Percentiles rank a stretch among this genome's conserved stretches.
phyloP scores from a whole-genome alignment of 2,329 filamentous ascomycete genomes.

The Epichloe festucae region DNA sequence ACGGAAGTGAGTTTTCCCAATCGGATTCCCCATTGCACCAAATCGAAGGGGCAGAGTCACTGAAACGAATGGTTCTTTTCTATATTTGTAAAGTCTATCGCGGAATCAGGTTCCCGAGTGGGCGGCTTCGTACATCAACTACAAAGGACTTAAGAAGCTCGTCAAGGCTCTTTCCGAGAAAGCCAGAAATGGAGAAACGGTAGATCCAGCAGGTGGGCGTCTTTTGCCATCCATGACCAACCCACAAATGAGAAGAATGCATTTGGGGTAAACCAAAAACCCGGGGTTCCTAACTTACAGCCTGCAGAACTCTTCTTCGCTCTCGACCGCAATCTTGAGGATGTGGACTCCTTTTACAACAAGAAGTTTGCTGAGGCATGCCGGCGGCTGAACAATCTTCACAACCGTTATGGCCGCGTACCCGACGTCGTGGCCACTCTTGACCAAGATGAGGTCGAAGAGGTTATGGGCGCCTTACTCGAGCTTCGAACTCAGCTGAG shows the following conservation, averaged over 20 bases:
- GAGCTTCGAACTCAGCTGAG: constrained; percentile 78
- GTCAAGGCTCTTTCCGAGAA: constrained; percentile 67
- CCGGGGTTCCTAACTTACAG: constrained; percentile 19
- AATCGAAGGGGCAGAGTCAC: constrained; percentile 4
- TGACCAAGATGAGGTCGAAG: constrained; percentile 80
- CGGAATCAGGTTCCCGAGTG: constrained; percentile 81
- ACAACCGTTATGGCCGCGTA: constrained; percentile 72
- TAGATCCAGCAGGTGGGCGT: constrained; percentile 79
- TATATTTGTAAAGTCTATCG: constrained; percentile 41
- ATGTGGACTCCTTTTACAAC: constrained; percentile 94
- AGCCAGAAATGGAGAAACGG: constrained; percentile 54
- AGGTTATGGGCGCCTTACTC: constrained; percentile 78
- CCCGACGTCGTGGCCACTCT: constrained; percentile 57
- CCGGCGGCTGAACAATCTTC: constrained; percentile 71
- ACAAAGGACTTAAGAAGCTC: constrained; percentile 87
- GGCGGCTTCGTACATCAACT: constrained; percentile 75
- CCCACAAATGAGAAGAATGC: constrained; percentile 8
- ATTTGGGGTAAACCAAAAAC: constrained; percentile 12
- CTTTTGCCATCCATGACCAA: constrained; percentile 12
- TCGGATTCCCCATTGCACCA: background rate
- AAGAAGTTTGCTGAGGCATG: constrained; percentile 81
- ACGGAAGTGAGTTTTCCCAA: constrained; percentile 35
- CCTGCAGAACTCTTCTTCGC: constrained; percentile 85
- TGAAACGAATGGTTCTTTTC: constrained; percentile 6
- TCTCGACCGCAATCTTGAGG: constrained; percentile 91